Base-by-base conservation (phyloP, 2,329 filamentous ascomycete species). In the Colletotrichum trifolii region DNA sequence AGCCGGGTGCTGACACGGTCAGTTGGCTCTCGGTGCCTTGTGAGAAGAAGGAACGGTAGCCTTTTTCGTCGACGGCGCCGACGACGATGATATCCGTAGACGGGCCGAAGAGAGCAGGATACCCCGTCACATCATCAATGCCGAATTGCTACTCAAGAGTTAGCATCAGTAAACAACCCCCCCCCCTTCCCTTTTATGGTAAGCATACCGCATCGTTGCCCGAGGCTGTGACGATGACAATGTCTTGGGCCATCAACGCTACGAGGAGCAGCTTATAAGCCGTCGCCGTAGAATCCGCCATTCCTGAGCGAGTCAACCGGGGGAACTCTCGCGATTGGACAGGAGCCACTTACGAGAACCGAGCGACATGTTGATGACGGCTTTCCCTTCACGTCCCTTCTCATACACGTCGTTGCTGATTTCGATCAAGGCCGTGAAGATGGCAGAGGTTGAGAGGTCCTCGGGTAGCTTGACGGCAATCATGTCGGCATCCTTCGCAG, bases 21-120 rank as follows among this genome's bases (percentile, higher is more conserved):
- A 63, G 15, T 15, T 63, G 25, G 12, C 39, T 39, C n/a, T 25
- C 48, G 13, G 42, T 40, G n/a, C 60, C 60, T 34, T 59, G 60
- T 1, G 60, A 54, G 15, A 54, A 63, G 6, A 11, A 13, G 6
- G 54, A 35, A 10, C 54, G 60, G 13, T 15, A 34, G 3, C 60
- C 60, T 6, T 48, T 25, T 3, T 59, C 59, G 0, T 47, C 8
- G n/a, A 58, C 55, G 10, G 46, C 60, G 25, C 60, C 60, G 5
- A 63, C 60, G 4, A 63, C 60, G 40, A 63, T 63, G 39, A 63
- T 38, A 33, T 63, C 48, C 5, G 54, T 63, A 4, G 38, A 34
- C 1, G 40, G 33, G 3, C 54, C 60, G 12, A 59, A 58, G 15
- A 63, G 47, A 10, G 60, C 54, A 12, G 60, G 60, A 36, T 63